These are phyloP conservation scores for Citrus reticulata DNA, from an alignment of 345 rosid genomes.

Conservation along the genomic window DNA sequence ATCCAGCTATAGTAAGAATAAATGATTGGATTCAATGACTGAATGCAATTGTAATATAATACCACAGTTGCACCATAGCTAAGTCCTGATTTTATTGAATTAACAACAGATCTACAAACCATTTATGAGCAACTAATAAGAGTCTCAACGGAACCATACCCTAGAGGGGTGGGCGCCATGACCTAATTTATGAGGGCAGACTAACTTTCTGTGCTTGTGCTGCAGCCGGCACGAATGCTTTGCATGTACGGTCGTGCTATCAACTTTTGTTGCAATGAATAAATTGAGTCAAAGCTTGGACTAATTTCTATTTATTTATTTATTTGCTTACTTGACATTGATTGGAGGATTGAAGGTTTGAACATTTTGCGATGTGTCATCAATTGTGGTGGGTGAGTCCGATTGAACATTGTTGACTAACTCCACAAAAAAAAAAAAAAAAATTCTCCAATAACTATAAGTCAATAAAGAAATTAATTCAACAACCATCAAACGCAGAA, in stretches of 20 bases:
- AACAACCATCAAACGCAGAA: rapidly evolving
- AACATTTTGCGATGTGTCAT: not conserved
- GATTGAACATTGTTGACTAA: not conserved
- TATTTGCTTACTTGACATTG: not conserved
- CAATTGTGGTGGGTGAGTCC: not conserved
- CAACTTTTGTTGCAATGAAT: not conserved
- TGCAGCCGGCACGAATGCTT: not conserved
- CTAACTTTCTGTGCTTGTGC: not conserved
- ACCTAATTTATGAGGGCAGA: not conserved
- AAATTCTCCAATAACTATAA: rapidly evolving
- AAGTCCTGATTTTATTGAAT: too few species aligned
- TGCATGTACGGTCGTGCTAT: not conserved
- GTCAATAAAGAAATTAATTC: too few species aligned
- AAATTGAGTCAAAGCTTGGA: not conserved
- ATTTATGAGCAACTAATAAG: too few species aligned
- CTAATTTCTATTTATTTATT: not conserved
- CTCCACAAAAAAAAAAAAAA: not conserved
- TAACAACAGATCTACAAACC: too few species aligned
- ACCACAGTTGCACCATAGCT: rapidly evolving
- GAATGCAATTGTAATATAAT: rapidly evolving
- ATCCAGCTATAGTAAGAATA: rapidly evolving
- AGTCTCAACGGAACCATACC: not conserved
- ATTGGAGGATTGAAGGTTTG: not conserved
- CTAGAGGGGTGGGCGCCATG: not conserved
- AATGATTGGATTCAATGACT: too few species aligned